These are phyloP conservation scores for Gracilaria gracilis DNA, from an alignment of 23 red algal genomes.

Conservation along the genomic window DNA sequence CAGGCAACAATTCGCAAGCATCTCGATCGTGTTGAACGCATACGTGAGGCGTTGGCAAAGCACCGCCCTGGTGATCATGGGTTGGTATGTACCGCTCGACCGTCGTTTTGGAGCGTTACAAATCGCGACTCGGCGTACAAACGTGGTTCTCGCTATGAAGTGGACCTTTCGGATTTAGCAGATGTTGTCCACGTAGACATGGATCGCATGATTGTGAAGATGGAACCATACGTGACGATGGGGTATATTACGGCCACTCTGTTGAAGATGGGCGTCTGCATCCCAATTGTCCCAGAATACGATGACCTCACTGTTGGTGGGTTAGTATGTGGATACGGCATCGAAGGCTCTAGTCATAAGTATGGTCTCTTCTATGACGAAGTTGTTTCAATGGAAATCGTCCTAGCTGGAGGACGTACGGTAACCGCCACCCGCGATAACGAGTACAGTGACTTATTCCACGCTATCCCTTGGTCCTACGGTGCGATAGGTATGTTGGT, in stretches of 20 bases:
- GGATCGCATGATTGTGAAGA: constrained; percentile 66
- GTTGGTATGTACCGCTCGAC: constrained; percentile 66
- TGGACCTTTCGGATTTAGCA: constrained; percentile 68
- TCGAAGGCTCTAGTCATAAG: constrained; percentile 81
- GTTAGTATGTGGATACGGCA: constrained; percentile 70
- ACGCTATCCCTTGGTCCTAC: constrained; percentile 81
- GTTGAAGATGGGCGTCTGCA: constrained; percentile 61
- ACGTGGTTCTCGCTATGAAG: constrained; percentile 48
- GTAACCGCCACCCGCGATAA: constrained; percentile 63
- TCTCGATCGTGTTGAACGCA: constrained; percentile 57
- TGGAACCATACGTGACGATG: constrained; percentile 79
- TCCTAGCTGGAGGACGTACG: constrained; percentile 40
- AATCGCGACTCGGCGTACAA: constrained; percentile 69
- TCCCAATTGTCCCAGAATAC: constrained; percentile 72
- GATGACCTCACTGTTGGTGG: constrained; percentile 82
- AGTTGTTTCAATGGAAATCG: constrained; percentile 69
- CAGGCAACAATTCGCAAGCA: constrained; percentile 50
- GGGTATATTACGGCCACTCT: constrained; percentile 71
- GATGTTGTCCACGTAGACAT: constrained; percentile 68
- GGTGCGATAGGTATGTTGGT: constrained; percentile 76
- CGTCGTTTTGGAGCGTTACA: constrained; percentile 68
- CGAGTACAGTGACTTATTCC: constrained; percentile 66
- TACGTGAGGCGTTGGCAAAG: constrained; percentile 4
- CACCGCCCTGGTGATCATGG: constrained; percentile 45
- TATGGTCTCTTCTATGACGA: constrained; percentile 80